phyloP scores from a whole-genome alignment of 2,329 filamentous ascomycete species.

The Diaporthe destruens region DNA sequence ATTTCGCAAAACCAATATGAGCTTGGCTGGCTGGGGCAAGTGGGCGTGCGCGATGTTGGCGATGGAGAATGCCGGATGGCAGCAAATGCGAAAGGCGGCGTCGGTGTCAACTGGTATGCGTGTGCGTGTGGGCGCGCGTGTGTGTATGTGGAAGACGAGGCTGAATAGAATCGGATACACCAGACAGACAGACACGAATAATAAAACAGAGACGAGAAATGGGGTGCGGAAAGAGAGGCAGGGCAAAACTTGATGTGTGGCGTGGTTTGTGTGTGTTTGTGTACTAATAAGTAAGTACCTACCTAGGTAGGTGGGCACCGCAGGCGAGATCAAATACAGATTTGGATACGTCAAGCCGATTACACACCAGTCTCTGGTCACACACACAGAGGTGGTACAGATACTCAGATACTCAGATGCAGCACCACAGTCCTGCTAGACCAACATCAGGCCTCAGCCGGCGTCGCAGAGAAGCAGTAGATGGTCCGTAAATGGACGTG shows the following conservation, averaged over 20 bases:
- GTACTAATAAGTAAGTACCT: neutral
- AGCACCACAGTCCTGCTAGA: too few species aligned
- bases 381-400: constrained; percentile 26
- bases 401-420: neutral
- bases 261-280: neutral
- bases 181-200: constrained; percentile 9
- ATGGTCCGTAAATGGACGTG: neutral
- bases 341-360: constrained; percentile 32
- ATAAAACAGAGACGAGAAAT: constrained; percentile 19
- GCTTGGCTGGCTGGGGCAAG: constrained; percentile 4
- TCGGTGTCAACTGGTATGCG: neutral
- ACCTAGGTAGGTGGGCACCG: neutral
- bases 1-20: constrained; percentile 31
- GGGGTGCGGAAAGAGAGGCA: constrained; percentile 2
- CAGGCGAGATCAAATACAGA: constrained; percentile 28
- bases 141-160: neutral
- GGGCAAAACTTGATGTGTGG: constrained; percentile 16
- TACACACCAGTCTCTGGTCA: constrained; percentile 1
- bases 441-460: too few species aligned
- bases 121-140: neutral
- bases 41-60: constrained; percentile 8
- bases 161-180: neutral
- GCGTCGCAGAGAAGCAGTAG: constrained; percentile 10
- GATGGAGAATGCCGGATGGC: constrained; percentile 4
- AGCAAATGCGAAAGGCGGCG: neutral